phyloP scores from a whole-genome alignment of 805 yeast species.

The Lipomyces chichibuensis region DNA sequence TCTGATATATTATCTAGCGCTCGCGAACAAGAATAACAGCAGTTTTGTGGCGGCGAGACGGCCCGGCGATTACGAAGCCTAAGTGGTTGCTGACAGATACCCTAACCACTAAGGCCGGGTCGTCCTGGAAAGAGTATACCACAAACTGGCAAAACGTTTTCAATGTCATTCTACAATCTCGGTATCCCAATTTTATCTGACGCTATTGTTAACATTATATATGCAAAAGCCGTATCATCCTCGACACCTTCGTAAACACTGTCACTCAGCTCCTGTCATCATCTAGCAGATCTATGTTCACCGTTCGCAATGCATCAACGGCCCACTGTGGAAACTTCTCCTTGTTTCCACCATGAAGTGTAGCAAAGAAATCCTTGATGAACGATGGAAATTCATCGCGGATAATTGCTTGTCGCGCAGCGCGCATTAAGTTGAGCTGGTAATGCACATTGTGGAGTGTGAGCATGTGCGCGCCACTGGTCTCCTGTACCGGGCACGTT shows the following conservation, averaged over 20 bases:
- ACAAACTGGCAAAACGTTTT: too few relatives aligned
- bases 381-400: conserved; percentile 47
- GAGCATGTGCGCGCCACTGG: conserved; percentile 51
- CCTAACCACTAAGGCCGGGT: neutral
- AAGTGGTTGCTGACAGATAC: neutral
- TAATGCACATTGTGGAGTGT: conserved; percentile 51
- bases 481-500: conserved; percentile 40
- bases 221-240: too few relatives aligned
- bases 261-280: conserved; percentile 10
- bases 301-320: conserved; percentile 46
- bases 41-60: neutral
- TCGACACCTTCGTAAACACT: neutral
- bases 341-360: conserved; percentile 43
- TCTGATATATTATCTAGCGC: too few relatives aligned
- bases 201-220: too few relatives aligned
- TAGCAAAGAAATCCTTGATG: conserved; percentile 45
- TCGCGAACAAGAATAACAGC: too few relatives aligned
- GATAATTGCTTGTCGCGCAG: conserved; percentile 47
- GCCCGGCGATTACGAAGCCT: conserved; percentile 16
- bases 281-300: conserved; percentile 43
- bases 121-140: neutral
- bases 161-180: too few relatives aligned
- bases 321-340: conserved; percentile 50
- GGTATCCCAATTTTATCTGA: too few relatives aligned
- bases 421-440: conserved; percentile 50